Evolutionary conservation across 2,329 filamentous ascomycete genomes (phyloP), one percentile per base, ranked within the genome.

Genomic region (Ophiostoma quercus): DNA sequence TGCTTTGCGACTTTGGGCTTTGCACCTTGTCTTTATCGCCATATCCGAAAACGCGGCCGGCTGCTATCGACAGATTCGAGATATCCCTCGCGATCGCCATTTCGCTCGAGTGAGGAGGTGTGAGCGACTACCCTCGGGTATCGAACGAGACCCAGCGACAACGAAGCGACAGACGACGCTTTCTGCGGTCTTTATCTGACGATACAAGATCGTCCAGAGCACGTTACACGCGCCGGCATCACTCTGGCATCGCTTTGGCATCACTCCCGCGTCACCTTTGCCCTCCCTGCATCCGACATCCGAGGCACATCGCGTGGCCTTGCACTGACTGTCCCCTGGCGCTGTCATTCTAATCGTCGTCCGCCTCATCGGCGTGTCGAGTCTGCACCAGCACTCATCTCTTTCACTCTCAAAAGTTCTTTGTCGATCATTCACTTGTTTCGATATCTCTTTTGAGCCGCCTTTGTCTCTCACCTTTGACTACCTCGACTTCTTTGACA

Each of bases 311-410:
- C 16, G 12, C 37, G 54, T 25, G 37, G 67, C 68, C 68, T 68
- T 19, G 39, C 43, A 39, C 6, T 63, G 62, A 41, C 62, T 39
- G 60, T 67, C 51, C 60, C 47, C 70, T 71, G 71, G 71, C 68
- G 67, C 68, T 60, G 67, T 29, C 37, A 32, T 41, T 37, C n/a
- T 32, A 66, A 67, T 34, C 34, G 67, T 67, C 71, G 70, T 70
- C 69, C 70, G 72, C 71, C 71, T 63, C 66, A 39, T 43, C 19
- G 69, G 69, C 66, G 69, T 57, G 69, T 60, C 66, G 66, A 70
- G 57, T 54, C 25, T 12, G 32, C 12, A 29, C 47, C 54, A n/a
- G 22, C n/a, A 32, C 47, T 25, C 41, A 25, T 39, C 32, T 41
- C 62, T 66, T n/a, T 51, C 47, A 7, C 43, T 43, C 16, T 29